These are phyloP conservation scores for Rehmannia glutinosa DNA, from an alignment of 257 asterid genomes.

Conservation along the genomic window DNA sequence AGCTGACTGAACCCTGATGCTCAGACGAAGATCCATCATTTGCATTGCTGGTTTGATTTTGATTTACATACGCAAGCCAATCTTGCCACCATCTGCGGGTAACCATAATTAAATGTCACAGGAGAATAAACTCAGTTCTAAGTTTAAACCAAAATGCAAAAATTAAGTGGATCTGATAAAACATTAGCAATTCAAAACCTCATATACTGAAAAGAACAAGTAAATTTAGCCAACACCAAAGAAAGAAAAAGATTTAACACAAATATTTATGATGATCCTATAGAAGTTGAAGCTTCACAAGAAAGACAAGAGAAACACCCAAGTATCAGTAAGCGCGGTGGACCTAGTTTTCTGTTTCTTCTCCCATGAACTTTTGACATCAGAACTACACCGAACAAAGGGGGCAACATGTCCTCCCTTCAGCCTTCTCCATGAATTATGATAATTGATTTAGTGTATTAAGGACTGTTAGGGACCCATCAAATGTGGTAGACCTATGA, in stretches of 20 bases:
- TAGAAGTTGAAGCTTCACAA: neutral
- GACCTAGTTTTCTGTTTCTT: neutral
- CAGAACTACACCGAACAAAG: neutral
- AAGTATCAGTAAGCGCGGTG: neutral
- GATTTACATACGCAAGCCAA: slow-evolving; percentile 94
- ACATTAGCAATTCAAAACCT: neutral
- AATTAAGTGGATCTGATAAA: neutral
- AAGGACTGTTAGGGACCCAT: neutral
- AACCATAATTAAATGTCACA: slow-evolving; percentile 20
- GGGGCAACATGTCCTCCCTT: neutral
- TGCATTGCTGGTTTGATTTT: slow-evolving; percentile 38
- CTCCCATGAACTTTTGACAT: neutral
- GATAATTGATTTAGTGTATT: neutral
- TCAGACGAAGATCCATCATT: slow-evolving; percentile 71
- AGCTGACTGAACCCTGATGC: slow-evolving; percentile 42
- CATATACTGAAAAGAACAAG: neutral
- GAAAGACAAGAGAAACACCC: neutral
- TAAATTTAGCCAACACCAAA: neutral
- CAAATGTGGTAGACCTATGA: neutral
- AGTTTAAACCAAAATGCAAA: slow-evolving; percentile 8
- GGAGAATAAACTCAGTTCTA: slow-evolving; percentile 4
- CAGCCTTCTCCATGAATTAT: neutral
- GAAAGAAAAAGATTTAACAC: neutral
- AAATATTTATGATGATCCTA: neutral
- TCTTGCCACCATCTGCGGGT: slow-evolving; percentile 96